Evolutionary conservation across 2,329 filamentous ascomycete genomes (phyloP).

Genomic region (Annulohypoxylon truncatum): DNA sequence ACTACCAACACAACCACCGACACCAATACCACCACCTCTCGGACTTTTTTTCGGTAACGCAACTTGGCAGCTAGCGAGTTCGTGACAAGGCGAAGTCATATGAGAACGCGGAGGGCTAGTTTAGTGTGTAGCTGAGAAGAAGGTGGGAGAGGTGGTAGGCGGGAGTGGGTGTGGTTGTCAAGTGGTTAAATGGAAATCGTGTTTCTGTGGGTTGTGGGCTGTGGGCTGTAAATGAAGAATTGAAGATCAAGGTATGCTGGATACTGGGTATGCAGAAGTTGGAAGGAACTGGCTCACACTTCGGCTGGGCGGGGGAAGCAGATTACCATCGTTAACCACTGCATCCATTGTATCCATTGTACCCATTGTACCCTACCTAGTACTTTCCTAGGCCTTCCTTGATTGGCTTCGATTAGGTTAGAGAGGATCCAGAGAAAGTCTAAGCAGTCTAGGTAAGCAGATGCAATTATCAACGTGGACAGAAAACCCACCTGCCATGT

Average conservation of each 20-base stretch:
- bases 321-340: conserved; percentile 32
- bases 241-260: conserved; percentile 34
- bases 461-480: conserved; percentile 38
- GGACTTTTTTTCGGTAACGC: conserved; percentile 9
- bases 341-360: neutral
- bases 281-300: conserved; percentile 34
- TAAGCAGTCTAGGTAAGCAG: conserved; percentile 26
- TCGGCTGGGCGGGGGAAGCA: conserved; percentile 37
- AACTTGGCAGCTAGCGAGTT: conserved; percentile 23
- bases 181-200: conserved; percentile 36
- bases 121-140: conserved; percentile 31
- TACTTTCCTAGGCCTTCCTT: conserved; percentile 5
- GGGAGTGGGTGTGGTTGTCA: conserved; percentile 36
- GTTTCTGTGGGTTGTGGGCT: conserved; percentile 6
- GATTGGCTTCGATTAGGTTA: conserved; percentile 27
- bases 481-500: conserved; percentile 29
- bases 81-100: conserved; percentile 28
- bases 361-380: conserved; percentile 18
- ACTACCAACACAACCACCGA: conserved; percentile 2
- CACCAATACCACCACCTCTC: conserved; percentile 1
- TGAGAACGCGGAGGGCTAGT: conserved; percentile 24
- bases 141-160: neutral
- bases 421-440: conserved; percentile 18
- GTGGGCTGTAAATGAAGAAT: conserved; percentile 40
- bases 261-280: conserved; percentile 12